phyloP scores from a whole-genome alignment of 495 filamentous ascomycete species.

The Xylaria grammica region DNA sequence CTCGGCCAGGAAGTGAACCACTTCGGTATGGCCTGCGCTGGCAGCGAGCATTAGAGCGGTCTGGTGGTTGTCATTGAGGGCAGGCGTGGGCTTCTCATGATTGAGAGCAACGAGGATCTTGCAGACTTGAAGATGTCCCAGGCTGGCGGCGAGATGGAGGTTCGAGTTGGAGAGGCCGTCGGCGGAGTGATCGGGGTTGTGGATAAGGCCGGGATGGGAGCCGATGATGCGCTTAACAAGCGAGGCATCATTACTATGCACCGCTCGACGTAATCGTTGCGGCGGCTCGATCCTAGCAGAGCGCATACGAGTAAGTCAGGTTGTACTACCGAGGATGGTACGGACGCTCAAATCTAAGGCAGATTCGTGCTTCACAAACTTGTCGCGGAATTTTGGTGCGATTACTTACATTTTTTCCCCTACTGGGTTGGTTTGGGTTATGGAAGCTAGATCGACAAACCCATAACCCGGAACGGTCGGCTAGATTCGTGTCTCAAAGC shows the following conservation, averaged over 20 bases:
- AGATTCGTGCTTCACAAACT: background rate
- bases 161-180: conserved; percentile 69
- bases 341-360: background rate
- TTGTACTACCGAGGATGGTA: too few species aligned
- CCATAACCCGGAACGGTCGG: too few species aligned
- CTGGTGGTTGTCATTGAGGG: conserved; percentile 71
- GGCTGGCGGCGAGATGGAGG: conserved; percentile 73
- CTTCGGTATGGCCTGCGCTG: conserved; percentile 59
- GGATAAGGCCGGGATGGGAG: conserved; percentile 68
- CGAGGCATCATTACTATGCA: conserved; percentile 69
- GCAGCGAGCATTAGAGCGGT: conserved; percentile 73
- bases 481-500: too few species aligned
- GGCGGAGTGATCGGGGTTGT: conserved; percentile 68
- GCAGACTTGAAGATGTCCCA: conserved; percentile 69
- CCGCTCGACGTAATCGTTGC: conserved; percentile 72
- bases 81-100: conserved; percentile 65
- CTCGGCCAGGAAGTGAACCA: conserved; percentile 63
- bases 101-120: conserved; percentile 55
- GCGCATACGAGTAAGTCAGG: background rate
- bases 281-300: conserved; percentile 65
- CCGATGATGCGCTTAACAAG: conserved; percentile 76
- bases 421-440: too few species aligned
- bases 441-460: background rate
- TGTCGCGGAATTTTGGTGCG: background rate
- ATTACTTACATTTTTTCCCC: background rate